Conservation (phyloP, 768 basidiomycete genomes). For the Hygrocybe coccinea region DNA sequence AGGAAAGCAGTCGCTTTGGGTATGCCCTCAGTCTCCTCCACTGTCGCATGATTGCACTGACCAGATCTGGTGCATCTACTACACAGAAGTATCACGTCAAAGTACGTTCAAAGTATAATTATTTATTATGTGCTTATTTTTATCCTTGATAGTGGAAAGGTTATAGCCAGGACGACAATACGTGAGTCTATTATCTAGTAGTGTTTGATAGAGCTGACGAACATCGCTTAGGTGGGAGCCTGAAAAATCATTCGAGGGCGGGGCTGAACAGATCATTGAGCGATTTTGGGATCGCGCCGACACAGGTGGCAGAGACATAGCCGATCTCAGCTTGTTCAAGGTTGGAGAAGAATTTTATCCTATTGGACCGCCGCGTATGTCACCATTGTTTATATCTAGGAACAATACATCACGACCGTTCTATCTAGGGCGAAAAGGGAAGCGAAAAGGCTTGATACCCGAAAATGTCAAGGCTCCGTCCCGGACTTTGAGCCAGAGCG, state of each 20-base stretch:
- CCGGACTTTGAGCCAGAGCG: background rate
- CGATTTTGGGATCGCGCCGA: slow-evolving; percentile 49
- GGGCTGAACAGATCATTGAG: slow-evolving; percentile 52
- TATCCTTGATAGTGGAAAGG: slow-evolving; percentile 52
- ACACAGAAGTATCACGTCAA: slow-evolving; percentile 54
- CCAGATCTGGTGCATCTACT: slow-evolving; percentile 8
- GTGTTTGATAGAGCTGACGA: background rate
- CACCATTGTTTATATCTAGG: background rate
- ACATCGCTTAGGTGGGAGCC: slow-evolving; percentile 60
- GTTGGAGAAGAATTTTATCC: slow-evolving; percentile 51
- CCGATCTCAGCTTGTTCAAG: slow-evolving; percentile 46
- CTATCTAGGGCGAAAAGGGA: slow-evolving; percentile 17
- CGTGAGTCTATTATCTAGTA: slow-evolving; percentile 38
- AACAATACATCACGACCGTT: background rate
- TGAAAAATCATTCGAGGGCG: slow-evolving; percentile 48
- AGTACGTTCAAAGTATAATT: slow-evolving; percentile 33
- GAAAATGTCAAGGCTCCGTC: background rate
- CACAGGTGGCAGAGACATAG: slow-evolving; percentile 45
- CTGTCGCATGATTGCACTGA: slow-evolving; percentile 2
- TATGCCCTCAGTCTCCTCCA: slow-evolving; percentile 26
- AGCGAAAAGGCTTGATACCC: slow-evolving; percentile 6
- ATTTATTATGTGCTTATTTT: background rate
- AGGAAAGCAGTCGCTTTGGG: slow-evolving; percentile 47
- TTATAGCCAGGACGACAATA: slow-evolving; percentile 49
- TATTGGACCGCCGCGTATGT: slow-evolving; percentile 56